Base-by-base conservation (phyloP, 2,329 filamentous ascomycete species). In the Myriangium duriaei region DNA sequence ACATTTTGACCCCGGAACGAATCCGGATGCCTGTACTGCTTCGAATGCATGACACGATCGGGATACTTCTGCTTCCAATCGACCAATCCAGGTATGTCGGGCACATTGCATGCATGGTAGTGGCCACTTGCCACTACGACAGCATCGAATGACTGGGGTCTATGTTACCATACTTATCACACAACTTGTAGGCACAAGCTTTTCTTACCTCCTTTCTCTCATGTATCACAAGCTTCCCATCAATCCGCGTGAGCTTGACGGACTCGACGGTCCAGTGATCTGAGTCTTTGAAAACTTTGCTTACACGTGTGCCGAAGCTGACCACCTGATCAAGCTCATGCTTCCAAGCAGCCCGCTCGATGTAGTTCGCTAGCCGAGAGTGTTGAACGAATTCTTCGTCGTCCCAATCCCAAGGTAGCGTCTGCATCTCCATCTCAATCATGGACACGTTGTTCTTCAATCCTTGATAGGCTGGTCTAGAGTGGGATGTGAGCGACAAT, bases 361-460 rank as follows among this genome's bases (percentile, higher is more conserved):
- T 68, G 47, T 82, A 82, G 2, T 67, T 57, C 21, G 68, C 67
- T 6, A 81, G 56, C 0, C 69, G 62, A 11, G 57, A 49, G 42
- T 81, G 78, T 2, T 59, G 67, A 4, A 78, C 70, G 42, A 72
- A 72, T 11, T 74, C 70, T 2, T 67, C 66, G 0, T 74, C 80
- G 1, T 69, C 71, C 4, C 65, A 54, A 0, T 75, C 73, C 69
- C 78, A 83, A 4, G 51, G 44, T 37, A 65, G 64, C 32, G 70
- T 53, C 13, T 59, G 67, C 2, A 65, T 64, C 30, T 64, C 56
- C 49, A 73, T 64, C 41, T 71, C 51, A 4, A 60, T 58, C 2
- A 69, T 71, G 4, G 62, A 59, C 11, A 73, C 67, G 42, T 73
- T 74, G 47, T 72, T 74, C 38, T 56, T 64, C 5, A 74, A 51